Evolutionary conservation across 2,329 filamentous ascomycete genomes (phyloP), one percentile per base, ranked within the genome.

Genomic region (Lasiodiplodia sp.): DNA sequence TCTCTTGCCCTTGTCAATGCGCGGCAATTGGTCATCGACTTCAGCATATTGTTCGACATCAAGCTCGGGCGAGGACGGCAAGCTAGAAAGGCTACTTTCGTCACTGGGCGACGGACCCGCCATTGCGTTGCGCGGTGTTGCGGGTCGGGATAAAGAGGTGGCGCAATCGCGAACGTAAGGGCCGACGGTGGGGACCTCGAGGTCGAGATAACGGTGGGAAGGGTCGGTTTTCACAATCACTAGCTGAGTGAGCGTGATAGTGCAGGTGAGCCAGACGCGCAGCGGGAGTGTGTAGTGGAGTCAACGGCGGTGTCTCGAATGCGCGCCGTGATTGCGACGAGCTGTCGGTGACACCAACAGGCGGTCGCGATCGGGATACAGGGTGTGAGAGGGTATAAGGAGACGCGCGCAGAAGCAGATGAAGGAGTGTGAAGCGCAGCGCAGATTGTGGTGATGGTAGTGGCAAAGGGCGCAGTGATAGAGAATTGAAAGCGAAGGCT

Each of bases 1-100:
- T 25, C 31, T 56, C 40, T 67, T 67, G 34, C 66, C 66, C 21
- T 67, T 67, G 21, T 49, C 66, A n/a, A 62, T 25, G 14, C 4
- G 44, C 40, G 40, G 47, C 31, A 31, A 40, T 23, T 40, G 12
- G n/a, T 44, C 4, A 14, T 53, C 40, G 14, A 21, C 21, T 25
- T 52, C 55, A 14, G 14, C 31, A 21, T 4, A 4, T 4, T 38
- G 28, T 14, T 64, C 60, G 12, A 12, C 25, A n/a, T 52, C 21
- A 12, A 21, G 3, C 7, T 6, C 52, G 4, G 65, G 40, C 14
- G 65, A 44, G 12, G 62, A 38, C 1, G 28, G n/a, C 1, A 44
- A 2, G 2, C 25, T 23, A 37, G 31, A 14, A 25, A 25, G 53
- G 47, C 44, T 47, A 8, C 38, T n/a, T 14, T 11, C 55, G 3